Evolutionary conservation across 306 rosid genomes (phyloP).

Genomic region (Prinsepia uniflora): DNA sequence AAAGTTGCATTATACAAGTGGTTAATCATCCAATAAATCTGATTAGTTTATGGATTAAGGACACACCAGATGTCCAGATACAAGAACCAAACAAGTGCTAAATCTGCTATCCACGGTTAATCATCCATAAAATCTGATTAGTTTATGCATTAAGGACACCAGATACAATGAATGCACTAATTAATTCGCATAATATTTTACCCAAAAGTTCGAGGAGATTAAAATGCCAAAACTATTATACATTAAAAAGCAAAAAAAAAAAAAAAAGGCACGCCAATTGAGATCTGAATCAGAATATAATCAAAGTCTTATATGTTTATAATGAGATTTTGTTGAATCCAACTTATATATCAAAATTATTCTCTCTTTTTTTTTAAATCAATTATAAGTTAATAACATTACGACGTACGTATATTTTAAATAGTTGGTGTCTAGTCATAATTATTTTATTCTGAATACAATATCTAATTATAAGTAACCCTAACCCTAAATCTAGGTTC

Average conservation of each 20-base stretch:
- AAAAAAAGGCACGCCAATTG: constrained; percentile 20
- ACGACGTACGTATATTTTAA: too few relatives aligned
- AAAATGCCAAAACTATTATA: constrained; percentile 38
- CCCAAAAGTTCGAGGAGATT: constrained; percentile 60
- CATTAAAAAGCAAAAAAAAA: neutral
- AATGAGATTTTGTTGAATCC: neutral
- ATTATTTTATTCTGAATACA: too few relatives aligned
- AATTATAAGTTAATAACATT: too few relatives aligned
- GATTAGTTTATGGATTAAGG: constrained; percentile 27
- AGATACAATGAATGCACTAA: constrained; percentile 31
- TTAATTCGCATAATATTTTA: constrained; percentile 15
- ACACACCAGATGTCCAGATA: constrained; percentile 4
- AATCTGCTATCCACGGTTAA: too few relatives aligned
- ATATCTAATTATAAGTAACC: too few relatives aligned
- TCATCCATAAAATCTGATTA: constrained; percentile 2
- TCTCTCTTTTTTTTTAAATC: too few relatives aligned
- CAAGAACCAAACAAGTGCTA: too few relatives aligned
- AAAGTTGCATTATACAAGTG: constrained; percentile 6
- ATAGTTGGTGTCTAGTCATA: too few relatives aligned
- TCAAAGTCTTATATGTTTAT: neutral
- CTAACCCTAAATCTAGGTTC: too few relatives aligned
- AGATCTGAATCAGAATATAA: constrained; percentile 37
- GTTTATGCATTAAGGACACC: constrained; percentile 27
- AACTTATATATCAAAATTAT: neutral
- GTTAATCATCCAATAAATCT: neutral